A percentile compares a stretch with the other conserved stretches of the same genome.
Conservation (phyloP, 2,329 filamentous ascomycete species). For the Clonostachys solani region DNA sequence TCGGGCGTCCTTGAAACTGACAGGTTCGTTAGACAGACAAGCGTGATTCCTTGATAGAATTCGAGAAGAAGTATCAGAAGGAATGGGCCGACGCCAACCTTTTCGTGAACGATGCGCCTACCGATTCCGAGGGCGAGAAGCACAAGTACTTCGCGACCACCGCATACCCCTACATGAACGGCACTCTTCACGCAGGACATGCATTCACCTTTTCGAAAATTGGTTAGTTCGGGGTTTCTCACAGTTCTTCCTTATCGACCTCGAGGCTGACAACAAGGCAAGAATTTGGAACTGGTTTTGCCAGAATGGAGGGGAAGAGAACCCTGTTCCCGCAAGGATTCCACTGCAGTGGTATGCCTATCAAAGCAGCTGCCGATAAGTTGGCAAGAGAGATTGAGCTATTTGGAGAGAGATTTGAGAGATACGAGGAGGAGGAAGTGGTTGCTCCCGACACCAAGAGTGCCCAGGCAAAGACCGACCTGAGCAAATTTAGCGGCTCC, state of each 20-base stretch:
- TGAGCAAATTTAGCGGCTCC: constrained; percentile 87
- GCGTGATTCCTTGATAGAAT: constrained; percentile 73
- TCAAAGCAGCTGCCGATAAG: constrained; percentile 97
- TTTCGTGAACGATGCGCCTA: constrained; percentile 85
- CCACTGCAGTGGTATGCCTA: constrained; percentile 92
- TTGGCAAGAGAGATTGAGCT: constrained; percentile 81
- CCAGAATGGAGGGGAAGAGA: constrained; percentile 85
- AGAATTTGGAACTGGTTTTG: constrained; percentile 80
- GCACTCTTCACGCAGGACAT: constrained; percentile 85
- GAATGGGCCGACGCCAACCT: constrained; percentile 49
- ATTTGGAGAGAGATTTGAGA: constrained; percentile 84
- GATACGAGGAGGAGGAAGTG: constrained; percentile 58
- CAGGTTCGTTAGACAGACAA: constrained; percentile 65
- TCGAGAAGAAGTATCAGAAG: constrained; percentile 90
- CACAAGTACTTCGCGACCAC: constrained; percentile 78
- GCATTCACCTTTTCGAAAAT: constrained; percentile 89
- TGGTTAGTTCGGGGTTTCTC: constrained; percentile 23
- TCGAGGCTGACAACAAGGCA: background rate
- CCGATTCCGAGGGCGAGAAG: constrained; percentile 71
- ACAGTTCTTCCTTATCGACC: background rate
- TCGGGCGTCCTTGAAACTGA: too few species aligned
- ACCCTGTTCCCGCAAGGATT: constrained; percentile 88
- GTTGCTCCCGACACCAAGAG: constrained; percentile 43
- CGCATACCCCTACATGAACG: constrained; percentile 71
- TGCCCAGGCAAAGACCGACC: constrained; percentile 68